A percentile compares a stretch with the other conserved stretches of the same genome.
These are phyloP conservation scores for Aspergillus jensenii DNA, from an alignment of 2,329 filamentous ascomycete species.

Conservation along the genomic window DNA sequence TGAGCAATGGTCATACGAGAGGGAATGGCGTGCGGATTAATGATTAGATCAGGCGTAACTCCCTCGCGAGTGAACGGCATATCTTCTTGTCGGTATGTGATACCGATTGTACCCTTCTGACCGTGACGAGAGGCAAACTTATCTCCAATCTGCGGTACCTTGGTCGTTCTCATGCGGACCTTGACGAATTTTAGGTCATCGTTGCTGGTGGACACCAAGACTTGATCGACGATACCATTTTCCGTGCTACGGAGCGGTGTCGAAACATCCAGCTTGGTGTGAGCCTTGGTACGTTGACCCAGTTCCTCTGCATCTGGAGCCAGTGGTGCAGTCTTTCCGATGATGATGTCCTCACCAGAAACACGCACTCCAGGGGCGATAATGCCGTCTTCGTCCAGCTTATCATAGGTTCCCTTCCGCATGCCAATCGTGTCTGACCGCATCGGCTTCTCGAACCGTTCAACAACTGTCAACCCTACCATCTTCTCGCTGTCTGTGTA, in stretches of 20 bases:
- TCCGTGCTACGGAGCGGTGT: constrained; percentile 94
- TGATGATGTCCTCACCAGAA: constrained; percentile 97
- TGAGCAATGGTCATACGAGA: constrained; percentile 99
- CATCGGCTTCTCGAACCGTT: constrained; percentile 93
- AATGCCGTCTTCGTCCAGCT: constrained; percentile 94
- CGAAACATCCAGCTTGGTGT: constrained; percentile 92
- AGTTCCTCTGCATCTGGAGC: constrained; percentile 90
- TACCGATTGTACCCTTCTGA: constrained; percentile 98
- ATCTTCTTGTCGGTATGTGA: constrained; percentile 95
- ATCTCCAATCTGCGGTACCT: constrained; percentile 97
- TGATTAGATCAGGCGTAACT: constrained; percentile 91
- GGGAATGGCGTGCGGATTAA: constrained; percentile 98
- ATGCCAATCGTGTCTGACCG: constrained; percentile 83
- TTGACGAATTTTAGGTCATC: constrained; percentile 96
- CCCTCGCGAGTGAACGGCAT: constrained; percentile 97
- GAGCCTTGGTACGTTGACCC: constrained; percentile 83
- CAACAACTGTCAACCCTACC: constrained; percentile 87
- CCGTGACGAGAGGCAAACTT: constrained; percentile 99
- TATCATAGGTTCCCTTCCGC: constrained; percentile 95
- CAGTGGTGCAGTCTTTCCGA: constrained; percentile 96
- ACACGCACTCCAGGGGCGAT: constrained; percentile 92
- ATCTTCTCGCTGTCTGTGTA: constrained; percentile 98
- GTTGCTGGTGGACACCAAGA: constrained; percentile 89
- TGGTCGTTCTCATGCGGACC: constrained; percentile 94
- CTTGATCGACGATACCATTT: constrained; percentile 92